Conservation (phyloP, 176 grass and related monocot genomes). For the Musa beccarii region DNA sequence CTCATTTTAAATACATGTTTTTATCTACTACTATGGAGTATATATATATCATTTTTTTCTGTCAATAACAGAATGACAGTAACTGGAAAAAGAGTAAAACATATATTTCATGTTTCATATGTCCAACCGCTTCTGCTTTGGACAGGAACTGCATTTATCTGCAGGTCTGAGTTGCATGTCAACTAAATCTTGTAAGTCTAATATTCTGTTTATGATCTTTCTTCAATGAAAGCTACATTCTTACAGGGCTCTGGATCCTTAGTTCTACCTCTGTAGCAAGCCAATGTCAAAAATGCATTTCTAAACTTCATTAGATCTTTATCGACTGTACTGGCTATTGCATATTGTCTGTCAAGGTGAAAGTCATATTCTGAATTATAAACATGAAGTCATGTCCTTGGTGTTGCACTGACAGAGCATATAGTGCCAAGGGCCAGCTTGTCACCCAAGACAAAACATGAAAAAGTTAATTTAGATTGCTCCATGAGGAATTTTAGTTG, state of each 20-base stretch:
- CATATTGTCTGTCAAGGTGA: slow-evolving; percentile 87
- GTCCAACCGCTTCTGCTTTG: slow-evolving; percentile 95
- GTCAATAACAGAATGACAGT: slow-evolving; percentile 48
- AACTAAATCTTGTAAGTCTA: neutral
- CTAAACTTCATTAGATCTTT: slow-evolving; percentile 78
- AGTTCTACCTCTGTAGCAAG: slow-evolving; percentile 60
- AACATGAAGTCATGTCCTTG: neutral
- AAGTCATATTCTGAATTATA: slow-evolving; percentile 5
- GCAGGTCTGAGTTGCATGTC: slow-evolving; percentile 45
- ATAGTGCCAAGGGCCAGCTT: neutral
- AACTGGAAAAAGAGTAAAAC: slow-evolving; percentile 92
- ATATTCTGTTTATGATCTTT: neutral
- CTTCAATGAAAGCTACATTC: neutral
- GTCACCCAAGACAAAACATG: neutral
- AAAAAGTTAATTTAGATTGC: neutral
- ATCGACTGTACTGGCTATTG: slow-evolving; percentile 68
- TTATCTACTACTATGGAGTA: neutral
- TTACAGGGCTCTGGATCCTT: slow-evolving; percentile 80
- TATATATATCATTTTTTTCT: slow-evolving; percentile 11
- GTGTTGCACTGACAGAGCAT: neutral
- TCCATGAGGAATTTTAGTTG: neutral
- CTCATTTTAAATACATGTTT: neutral
- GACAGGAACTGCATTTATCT: slow-evolving; percentile 69
- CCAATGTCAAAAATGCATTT: slow-evolving; percentile 73
- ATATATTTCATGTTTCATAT: slow-evolving; percentile 75